Percentiles rank a stretch among this genome's conserved stretches.
Evolutionary conservation across 768 basidiomycete species (phyloP).

Genomic region (Mycena belliarum): DNA sequence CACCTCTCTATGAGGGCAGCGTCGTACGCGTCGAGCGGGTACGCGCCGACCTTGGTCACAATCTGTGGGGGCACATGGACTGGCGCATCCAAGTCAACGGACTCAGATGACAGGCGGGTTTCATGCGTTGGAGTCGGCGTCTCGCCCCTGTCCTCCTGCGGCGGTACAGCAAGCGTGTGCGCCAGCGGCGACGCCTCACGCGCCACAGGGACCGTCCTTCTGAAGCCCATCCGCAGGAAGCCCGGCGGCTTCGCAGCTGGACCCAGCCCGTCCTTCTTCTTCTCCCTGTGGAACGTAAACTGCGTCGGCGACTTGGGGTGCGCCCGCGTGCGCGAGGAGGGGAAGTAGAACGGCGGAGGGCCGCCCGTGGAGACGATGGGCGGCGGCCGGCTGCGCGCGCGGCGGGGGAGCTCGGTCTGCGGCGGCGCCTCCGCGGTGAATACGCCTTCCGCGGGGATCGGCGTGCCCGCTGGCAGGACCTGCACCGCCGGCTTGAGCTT

Average conservation of each 20-base stretch:
- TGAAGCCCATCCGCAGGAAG: conserved; percentile 6
- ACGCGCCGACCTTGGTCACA: conserved; percentile 22
- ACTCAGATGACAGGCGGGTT: not conserved
- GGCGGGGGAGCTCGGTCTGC: not conserved
- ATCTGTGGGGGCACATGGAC: conserved; percentile 1
- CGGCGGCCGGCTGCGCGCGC: not conserved
- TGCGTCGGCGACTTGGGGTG: conserved; percentile 21
- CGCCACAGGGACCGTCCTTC: conserved; percentile 1
- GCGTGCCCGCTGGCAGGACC: conserved; percentile 7
- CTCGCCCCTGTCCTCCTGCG: not conserved
- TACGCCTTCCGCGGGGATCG: conserved; percentile 3
- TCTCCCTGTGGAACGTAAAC: conserved; percentile 14
- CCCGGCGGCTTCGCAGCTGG: not conserved
- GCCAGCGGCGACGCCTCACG: not conserved
- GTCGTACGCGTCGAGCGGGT: conserved; percentile 28
- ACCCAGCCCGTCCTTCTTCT: conserved; percentile 18
- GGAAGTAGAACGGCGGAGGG: conserved; percentile 14
- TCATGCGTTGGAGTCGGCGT: not conserved
- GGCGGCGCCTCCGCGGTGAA: not conserved
- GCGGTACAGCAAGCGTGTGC: not conserved
- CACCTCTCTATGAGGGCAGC: conserved; percentile 23
- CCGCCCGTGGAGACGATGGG: not conserved
- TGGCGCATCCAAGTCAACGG: not conserved
- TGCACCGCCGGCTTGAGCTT: conserved; percentile 12
- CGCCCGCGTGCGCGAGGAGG: conserved; percentile 17